These are phyloP conservation scores for Candida labiduridarum DNA, from an alignment of 1,139 yeast genomes.

Conservation along the genomic window DNA sequence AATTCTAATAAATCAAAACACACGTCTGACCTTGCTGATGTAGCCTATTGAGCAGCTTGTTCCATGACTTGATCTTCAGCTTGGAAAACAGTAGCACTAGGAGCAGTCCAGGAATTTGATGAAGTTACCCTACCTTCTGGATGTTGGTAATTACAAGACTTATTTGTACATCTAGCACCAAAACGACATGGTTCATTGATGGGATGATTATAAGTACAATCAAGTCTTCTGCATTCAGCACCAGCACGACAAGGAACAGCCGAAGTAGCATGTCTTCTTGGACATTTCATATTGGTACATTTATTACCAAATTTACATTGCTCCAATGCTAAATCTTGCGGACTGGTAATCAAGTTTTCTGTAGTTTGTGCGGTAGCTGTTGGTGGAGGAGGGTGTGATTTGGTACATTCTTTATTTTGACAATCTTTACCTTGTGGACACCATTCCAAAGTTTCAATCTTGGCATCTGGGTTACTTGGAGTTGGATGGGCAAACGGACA, in stretches of 20 bases:
- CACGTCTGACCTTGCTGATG: neutral
- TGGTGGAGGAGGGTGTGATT: constrained; percentile 79
- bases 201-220: constrained; percentile 84
- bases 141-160: constrained; percentile 71
- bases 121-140: constrained; percentile 66
- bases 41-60: constrained; percentile 52
- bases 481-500: constrained; percentile 94
- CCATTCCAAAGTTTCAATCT: constrained; percentile 72
- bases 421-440: constrained; percentile 73
- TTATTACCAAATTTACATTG: constrained; percentile 78
- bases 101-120: constrained; percentile 45
- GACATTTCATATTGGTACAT: constrained; percentile 79
- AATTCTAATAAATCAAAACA: no score
- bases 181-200: constrained; percentile 77
- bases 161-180: constrained; percentile 72
- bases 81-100: constrained; percentile 52
- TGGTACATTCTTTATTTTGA: constrained; percentile 58
- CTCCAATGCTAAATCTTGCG: constrained; percentile 59
- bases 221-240: constrained; percentile 70
- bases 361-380: constrained; percentile 21
- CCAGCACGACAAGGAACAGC: constrained; percentile 81
- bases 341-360: constrained; percentile 24
- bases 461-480: constrained; percentile 75
- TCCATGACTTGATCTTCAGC: constrained; percentile 75
- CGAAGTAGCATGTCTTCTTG: constrained; percentile 80